phyloP scores from a whole-genome alignment of 2,329 filamentous ascomycete species.

The Ophiostoma piceae region DNA sequence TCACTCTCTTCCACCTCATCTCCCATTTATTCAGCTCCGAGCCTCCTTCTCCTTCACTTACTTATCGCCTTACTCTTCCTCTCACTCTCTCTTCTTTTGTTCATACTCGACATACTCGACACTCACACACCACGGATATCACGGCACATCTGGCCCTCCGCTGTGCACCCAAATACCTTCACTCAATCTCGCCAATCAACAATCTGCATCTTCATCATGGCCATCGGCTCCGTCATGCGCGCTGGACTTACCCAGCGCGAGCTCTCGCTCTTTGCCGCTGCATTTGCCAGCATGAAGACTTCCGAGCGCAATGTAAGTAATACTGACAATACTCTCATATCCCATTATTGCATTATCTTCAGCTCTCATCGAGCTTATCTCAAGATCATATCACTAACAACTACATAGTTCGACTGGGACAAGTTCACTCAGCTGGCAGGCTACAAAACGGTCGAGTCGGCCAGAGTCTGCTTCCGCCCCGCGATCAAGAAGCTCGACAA shows the following conservation, averaged over 20 bases:
- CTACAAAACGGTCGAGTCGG: constrained; percentile 25
- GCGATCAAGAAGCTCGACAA: constrained; percentile 47
- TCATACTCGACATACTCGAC: background rate
- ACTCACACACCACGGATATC: background rate
- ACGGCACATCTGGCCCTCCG: background rate
- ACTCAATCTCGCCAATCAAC: background rate
- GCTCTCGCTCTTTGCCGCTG: constrained; percentile 23
- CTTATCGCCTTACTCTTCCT: background rate
- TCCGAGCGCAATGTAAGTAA: constrained; percentile 18
- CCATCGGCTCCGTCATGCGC: background rate
- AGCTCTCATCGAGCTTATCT: background rate
- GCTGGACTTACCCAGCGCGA: constrained; percentile 25
- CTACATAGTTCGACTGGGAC: constrained; percentile 22
- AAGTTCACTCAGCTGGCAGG: constrained; percentile 26
- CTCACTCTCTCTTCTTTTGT: background rate
- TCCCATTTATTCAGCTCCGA: background rate
- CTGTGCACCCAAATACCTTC: background rate
- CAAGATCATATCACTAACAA: background rate
- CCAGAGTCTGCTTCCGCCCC: constrained; percentile 53
- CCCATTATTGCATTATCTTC: background rate
- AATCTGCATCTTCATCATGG: background rate
- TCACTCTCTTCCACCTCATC: background rate
- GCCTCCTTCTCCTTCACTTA: background rate
- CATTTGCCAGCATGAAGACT: constrained; percentile 19
- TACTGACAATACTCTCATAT: background rate